Percentiles rank a stretch among this genome's conserved stretches.
phyloP scores from a whole-genome alignment of 345 rosid species.

The Dovyalis caffra region DNA sequence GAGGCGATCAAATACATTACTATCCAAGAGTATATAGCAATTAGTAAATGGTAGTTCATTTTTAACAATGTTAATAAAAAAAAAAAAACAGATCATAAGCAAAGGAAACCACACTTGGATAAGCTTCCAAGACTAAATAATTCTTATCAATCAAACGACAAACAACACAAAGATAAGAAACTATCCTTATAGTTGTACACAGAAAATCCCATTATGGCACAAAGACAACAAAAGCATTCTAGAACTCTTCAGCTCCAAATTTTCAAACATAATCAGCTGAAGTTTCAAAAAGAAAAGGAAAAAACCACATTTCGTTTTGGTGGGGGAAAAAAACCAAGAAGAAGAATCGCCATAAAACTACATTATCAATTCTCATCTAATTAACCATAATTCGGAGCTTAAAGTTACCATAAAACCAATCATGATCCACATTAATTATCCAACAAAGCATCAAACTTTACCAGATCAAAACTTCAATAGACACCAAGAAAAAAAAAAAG shows the following conservation, averaged over 20 bases:
- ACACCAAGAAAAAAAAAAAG: too few relatives aligned
- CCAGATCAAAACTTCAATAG: not conserved
- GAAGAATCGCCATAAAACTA: not conserved
- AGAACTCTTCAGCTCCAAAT: not conserved
- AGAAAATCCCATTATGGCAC: not conserved
- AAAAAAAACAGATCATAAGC: not conserved
- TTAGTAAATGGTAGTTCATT: not conserved
- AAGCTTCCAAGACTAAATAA: not conserved
- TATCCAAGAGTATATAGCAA: not conserved
- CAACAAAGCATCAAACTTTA: not conserved
- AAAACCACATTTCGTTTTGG: too few relatives aligned
- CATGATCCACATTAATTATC: not conserved
- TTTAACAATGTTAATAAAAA: slow-evolving; percentile 6
- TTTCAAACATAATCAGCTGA: not conserved
- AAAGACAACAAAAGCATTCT: not conserved
- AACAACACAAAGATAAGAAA: slow-evolving; percentile 7
- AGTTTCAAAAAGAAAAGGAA: not conserved
- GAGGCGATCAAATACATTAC: not conserved
- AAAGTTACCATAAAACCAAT: not conserved
- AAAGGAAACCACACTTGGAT: not conserved
- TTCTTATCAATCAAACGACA: not conserved
- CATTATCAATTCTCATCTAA: not conserved
- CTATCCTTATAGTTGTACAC: not conserved
- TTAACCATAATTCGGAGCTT: not conserved
- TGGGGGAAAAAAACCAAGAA: too few relatives aligned